Conservation (phyloP, 2,329 filamentous ascomycete species). For the Tolypocladium guangdongense region DNA sequence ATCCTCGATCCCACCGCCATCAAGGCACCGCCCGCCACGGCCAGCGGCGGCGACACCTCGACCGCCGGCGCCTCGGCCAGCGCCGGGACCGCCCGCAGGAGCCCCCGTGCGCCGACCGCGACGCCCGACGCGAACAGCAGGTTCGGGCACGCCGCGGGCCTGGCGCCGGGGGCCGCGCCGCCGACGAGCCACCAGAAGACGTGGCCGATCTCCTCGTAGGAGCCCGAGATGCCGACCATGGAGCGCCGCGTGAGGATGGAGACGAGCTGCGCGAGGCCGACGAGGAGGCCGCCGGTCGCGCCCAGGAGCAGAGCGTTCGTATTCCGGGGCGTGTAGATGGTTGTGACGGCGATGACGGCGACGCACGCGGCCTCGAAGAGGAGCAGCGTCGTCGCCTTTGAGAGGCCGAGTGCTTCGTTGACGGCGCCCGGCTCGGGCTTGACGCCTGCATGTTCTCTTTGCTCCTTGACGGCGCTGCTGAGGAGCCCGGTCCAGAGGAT, state of each 20-base stretch:
- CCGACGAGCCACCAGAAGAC: conserved; percentile 35
- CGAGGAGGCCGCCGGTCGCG: conserved; percentile 45
- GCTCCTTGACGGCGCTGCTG: conserved; percentile 19
- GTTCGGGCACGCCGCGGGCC: conserved; percentile 26
- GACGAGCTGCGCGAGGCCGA: conserved; percentile 46
- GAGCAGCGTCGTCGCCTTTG: conserved; percentile 23
- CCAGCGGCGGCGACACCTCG: conserved; percentile 25
- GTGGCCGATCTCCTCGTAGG: conserved; percentile 50
- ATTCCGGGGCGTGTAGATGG: conserved; percentile 19
- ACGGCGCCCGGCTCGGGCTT: conserved; percentile 22
- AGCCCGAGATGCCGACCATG: conserved; percentile 49
- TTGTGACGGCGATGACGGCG: conserved; percentile 26
- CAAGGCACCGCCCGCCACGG: conserved; percentile 41
- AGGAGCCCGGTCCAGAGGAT: conserved; percentile 37
- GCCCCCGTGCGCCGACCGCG: conserved; percentile 31
- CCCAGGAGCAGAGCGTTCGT: conserved; percentile 24
- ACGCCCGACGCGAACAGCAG: conserved; percentile 43
- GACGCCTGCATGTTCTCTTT: conserved; percentile 12
- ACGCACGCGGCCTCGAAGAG: conserved; percentile 32
- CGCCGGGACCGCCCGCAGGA: conserved; percentile 22
- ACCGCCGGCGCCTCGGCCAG: conserved; percentile 13
- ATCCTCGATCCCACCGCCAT: conserved; percentile 51
- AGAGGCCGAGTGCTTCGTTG: conserved; percentile 28
- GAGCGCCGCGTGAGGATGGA: conserved; percentile 41
- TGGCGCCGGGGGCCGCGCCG: conserved; percentile 12